These are phyloP conservation scores for Dryadomyces quercivorus DNA, from an alignment of 2,329 filamentous ascomycete genomes.

Conservation along the genomic window DNA sequence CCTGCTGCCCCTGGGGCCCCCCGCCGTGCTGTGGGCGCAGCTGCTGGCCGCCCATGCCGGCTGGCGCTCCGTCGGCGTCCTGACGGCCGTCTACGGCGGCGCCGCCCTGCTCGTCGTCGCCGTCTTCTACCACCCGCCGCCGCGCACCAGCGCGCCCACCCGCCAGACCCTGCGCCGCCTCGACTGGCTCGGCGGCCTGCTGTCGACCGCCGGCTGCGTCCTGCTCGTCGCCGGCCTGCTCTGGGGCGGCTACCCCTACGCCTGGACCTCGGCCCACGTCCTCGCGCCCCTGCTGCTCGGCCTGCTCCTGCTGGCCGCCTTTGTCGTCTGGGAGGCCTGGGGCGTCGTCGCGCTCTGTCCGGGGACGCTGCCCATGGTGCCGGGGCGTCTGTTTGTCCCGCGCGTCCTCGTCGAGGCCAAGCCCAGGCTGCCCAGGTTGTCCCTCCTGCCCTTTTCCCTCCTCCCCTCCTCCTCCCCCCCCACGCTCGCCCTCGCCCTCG, in stretches of 20 bases:
- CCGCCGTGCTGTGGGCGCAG: conserved; percentile 50
- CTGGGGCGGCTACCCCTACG: conserved; percentile 22
- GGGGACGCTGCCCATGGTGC: conserved; percentile 36
- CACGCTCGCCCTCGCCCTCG: conserved; percentile 36
- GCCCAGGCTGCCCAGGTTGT: no score
- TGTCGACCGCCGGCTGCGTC: conserved; percentile 35
- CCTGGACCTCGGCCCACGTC: conserved; percentile 30
- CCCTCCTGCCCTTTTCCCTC: conserved; percentile 35
- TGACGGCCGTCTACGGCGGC: conserved; percentile 39
- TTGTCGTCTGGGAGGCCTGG: conserved; percentile 44
- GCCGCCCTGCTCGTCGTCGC: conserved; percentile 37
- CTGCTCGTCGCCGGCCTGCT: conserved; percentile 36
- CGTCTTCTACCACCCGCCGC: conserved; percentile 41
- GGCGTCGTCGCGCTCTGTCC: conserved; percentile 33
- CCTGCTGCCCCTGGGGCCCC: conserved; percentile 50
- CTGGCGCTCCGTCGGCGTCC: conserved; percentile 43
- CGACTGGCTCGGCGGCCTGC: conserved; percentile 37
- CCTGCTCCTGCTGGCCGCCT: conserved; percentile 30
- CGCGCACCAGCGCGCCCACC: conserved; percentile 21
- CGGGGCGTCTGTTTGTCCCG: conserved; percentile 21
- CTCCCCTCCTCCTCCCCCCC: no score
- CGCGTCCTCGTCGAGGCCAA: no score
- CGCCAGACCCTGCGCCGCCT: conserved; percentile 19
- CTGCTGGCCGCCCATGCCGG: conserved; percentile 30
- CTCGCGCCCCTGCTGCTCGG: conserved; percentile 39